Base-by-base conservation (phyloP, 352 stramenopile species). In the Aphanomyces astaci region DNA sequence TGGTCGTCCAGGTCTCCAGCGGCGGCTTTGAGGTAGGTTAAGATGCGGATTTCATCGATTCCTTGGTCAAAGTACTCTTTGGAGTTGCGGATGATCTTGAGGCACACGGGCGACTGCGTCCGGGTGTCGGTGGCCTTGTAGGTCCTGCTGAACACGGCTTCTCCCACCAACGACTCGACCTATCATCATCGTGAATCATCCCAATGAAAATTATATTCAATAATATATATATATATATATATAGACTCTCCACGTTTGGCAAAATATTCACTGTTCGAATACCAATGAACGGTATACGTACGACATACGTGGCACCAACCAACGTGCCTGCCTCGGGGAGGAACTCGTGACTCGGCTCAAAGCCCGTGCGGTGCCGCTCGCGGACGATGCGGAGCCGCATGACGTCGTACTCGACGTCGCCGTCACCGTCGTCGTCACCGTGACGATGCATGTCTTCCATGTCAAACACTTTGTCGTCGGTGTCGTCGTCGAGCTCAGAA, bases 31-130 rank as follows among this genome's bases (percentile, higher is more conserved):
- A 94, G 86, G 64, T 82, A 89, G 60, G 91, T 74, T 11, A 94
- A 73, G 17, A 94, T 69, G 3, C 84, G 81, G 52, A 94, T 90
- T 32, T 94, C 85, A 55, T 94, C 85, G 27, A 94, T 72, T 3
- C 84, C 85, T 77, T 99, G 97, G 70, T 99, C 97, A 72, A 99
- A 98, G 76, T 98, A 99, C 70, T 99, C 97, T 76, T 99, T 99
- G 64, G 96, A 98, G 80, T 99, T 99, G 77, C 99, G 99, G 76
- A 99, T 98, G 30, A 99, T 94, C 73, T 99, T 99, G 27, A 98
- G 74, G 67, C 95, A 98, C 51, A 99, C 95, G 55, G 86, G 78
- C 63, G 94, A 71, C 56, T 93, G 75, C 17, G 73, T 86, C 0
- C 39, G 75, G 25, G 73, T 78, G 67, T 94, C 83, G 5, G 78